Evolutionary conservation across 116 monocot genomes (phyloP), one percentile per base, ranked within the genome.

Genomic region (Phalaenopsis hybrid): DNA sequence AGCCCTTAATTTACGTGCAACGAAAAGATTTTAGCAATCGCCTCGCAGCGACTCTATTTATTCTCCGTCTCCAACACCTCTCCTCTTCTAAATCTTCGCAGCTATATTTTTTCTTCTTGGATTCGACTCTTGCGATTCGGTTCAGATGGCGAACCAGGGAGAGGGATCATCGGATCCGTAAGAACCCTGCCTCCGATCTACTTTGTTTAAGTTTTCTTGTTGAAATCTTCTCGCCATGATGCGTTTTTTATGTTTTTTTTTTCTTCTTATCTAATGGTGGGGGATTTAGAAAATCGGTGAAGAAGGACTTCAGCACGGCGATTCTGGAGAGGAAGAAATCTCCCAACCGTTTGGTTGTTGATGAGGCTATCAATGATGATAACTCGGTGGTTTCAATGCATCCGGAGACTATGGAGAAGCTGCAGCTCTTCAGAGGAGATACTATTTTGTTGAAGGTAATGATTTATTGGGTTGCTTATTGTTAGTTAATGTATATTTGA

Each of bases 251-350:
- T 57, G 70, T 77, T 48, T 33, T 31, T 55, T 16, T 33, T 58
- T 84, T 43, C 0, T 25, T 11, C 12, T 7, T 21, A 25, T 18
- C 12, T 8, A 23, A 28, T 50, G 12, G 50, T 21, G 75, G 5
- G 70, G 8, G 43, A 28, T 75, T 58, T 85, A 94, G 94, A 57
- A 94, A 89, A 76, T 89, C 86, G 21, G 81, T 79, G 72, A 95
- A 91, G 88, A 93, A 83, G 85, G 95, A 95, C 81, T 90, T 85
- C 81, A 91, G 88, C 78, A 93, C 95, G 4, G 93, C 91, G 82
- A 95, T 95, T 57, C 83, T 95, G 44, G 95, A 95, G 79, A 78
- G 93, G 81, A 95, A 95, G 95, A 95, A 95, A 84, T 82, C 91
- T 4, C 84, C 93, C 34, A 95, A 93, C 61, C 87, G 95, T 1